Percentiles rank a stretch among this genome's conserved stretches.
phyloP scores from a whole-genome alignment of 106 monocot genomes.

The Phalaenopsis aphrodite region DNA sequence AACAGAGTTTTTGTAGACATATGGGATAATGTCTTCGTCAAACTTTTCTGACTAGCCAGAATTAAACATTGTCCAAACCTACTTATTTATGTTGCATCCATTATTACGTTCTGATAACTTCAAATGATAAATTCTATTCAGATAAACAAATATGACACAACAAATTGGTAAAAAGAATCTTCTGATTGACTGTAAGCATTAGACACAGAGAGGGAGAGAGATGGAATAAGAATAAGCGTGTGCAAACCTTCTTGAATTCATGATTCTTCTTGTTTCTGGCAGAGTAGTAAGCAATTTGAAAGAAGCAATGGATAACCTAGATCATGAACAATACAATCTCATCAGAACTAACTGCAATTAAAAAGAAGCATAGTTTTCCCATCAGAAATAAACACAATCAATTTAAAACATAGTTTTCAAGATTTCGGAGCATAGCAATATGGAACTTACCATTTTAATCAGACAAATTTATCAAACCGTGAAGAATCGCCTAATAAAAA shows the following conservation, averaged over 20 bases:
- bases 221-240: background rate
- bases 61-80: background rate
- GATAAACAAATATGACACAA: background rate
- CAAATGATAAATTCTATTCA: background rate
- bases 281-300: background rate
- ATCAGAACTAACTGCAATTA: background rate
- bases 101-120: background rate
- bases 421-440: background rate
- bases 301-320: slow-evolving; percentile 3
- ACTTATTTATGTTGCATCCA: background rate
- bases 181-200: background rate
- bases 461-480: background rate
- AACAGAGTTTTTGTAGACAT: background rate
- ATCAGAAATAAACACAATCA: background rate
- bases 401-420: background rate
- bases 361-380: background rate
- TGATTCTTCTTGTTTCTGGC: background rate
- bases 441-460: background rate
- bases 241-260: slow-evolving; percentile 6
- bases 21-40: no score
- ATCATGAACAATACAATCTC: background rate
- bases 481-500: background rate
- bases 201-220: background rate
- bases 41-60: background rate
- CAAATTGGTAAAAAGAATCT: background rate